These are phyloP conservation scores for Neopestalotiopsis rosae DNA, from an alignment of 2,329 filamentous ascomycete genomes.

Conservation along the genomic window DNA sequence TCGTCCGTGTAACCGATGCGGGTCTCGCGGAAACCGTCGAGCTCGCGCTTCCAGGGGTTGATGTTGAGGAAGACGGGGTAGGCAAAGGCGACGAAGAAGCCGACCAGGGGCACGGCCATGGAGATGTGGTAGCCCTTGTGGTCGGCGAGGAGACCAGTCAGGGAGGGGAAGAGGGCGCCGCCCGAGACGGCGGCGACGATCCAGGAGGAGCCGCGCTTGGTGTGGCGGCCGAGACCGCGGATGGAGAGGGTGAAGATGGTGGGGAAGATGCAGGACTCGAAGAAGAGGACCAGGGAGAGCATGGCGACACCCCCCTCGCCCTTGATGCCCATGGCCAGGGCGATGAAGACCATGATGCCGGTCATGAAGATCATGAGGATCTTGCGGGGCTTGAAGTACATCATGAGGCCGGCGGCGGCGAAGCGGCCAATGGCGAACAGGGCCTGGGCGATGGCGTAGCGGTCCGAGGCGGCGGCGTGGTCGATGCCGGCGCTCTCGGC, in stretches of 20 bases:
- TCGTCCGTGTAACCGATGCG: slow-evolving; percentile 15
- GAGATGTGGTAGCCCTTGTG: slow-evolving; percentile 15
- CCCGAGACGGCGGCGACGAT: slow-evolving; percentile 14
- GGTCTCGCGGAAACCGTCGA: slow-evolving; percentile 18
- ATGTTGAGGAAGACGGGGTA: slow-evolving; percentile 18
- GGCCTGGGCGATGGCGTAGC: slow-evolving; percentile 14
- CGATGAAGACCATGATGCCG: slow-evolving; percentile 17
- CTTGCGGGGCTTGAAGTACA: slow-evolving; percentile 18
- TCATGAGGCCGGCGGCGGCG: slow-evolving; percentile 16
- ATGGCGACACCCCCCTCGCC: slow-evolving; percentile 15
- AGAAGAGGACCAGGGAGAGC: slow-evolving; percentile 18
- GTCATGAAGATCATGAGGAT: slow-evolving; percentile 18
- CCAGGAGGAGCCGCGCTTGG: slow-evolving; percentile 15
- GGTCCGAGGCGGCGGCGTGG: slow-evolving; percentile 13
- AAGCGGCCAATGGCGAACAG: slow-evolving; percentile 17
- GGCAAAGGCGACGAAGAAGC: slow-evolving; percentile 14
- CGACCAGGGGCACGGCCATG: slow-evolving; percentile 12
- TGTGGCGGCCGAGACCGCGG: slow-evolving; percentile 16
- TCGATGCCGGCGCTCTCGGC: slow-evolving; percentile 12
- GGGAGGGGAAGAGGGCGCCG: slow-evolving; percentile 15
- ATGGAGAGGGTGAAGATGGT: slow-evolving; percentile 18
- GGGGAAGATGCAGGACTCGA: slow-evolving; percentile 18
- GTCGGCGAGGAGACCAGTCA: slow-evolving; percentile 17
- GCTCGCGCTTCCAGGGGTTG: slow-evolving; percentile 17
- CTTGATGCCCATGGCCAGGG: slow-evolving; percentile 17